Base-by-base conservation (phyloP, 2,329 filamentous ascomycete genomes). In the Cryphonectria naterciae region DNA sequence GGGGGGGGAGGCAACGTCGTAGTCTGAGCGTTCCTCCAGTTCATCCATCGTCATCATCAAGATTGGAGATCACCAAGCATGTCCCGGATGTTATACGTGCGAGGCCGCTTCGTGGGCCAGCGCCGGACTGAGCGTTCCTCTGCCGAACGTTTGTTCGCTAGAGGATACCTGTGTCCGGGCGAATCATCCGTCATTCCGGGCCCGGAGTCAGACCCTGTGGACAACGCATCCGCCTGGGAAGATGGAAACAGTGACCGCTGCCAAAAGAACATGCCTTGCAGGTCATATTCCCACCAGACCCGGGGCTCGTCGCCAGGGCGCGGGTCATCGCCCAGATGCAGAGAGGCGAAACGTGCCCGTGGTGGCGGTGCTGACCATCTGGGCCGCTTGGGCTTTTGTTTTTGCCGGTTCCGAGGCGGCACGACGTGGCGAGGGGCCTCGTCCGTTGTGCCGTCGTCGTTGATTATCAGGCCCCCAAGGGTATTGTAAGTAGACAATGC, bases 181-280 rank as follows among this genome's bases (percentile, higher is more conserved):
- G 28, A 13, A 46, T 17, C 13, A 2, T 25, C 5, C 25, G 17
- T 2, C 15, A 15, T 19, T 19, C 2, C 3, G 28, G 28, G 28
- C 41, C 35, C 25, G 8, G 3, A 11, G 15, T 19, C n/a, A 11
- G 25, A 52, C 6, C 25, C 7, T 4, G 11, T 11, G 19, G 58
- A 5, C 15, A 2, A 15, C 19, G 3, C 4, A n/a, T 17, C 2
- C 28, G 4, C 17, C 11, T 35, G 25, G 4, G 63, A 6, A 8
- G 17, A 43, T 37, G 63, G 43, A n/a, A 65, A 8, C 1, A 65
- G 15, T 19, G 63, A 72, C 22, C 52, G 70, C 41, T 68, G 68
- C 65, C 60, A 70, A 52, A 72, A 72, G 35, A 66, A 62, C 2
- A 70, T 54, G 8, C 35, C 54, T 35, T 28, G 4, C 70, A 37